These are phyloP conservation scores for Aspergillus panamensis DNA, from an alignment of 495 filamentous ascomycete genomes.

Conservation along the genomic window DNA sequence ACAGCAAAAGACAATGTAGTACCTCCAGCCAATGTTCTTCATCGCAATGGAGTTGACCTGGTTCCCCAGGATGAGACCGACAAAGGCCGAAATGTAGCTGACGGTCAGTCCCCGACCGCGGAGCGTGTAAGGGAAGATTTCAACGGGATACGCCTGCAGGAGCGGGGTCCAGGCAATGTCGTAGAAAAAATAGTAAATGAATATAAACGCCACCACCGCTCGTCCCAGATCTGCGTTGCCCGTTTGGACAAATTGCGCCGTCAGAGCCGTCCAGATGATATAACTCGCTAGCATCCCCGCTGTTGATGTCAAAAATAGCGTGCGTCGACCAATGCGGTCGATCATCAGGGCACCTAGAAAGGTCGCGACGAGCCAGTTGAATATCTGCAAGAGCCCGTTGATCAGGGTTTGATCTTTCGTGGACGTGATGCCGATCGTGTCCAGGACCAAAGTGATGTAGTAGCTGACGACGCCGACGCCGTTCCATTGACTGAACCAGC, in stretches of 20 bases:
- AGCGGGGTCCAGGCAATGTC: conserved; percentile 1
- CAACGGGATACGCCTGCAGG: background rate
- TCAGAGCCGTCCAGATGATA: background rate
- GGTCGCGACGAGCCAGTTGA: background rate
- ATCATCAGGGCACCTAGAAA: background rate
- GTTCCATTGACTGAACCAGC: background rate
- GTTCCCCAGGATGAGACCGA: conserved; percentile 15
- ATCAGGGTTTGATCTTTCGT: background rate
- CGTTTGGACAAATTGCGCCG: background rate
- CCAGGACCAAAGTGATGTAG: background rate
- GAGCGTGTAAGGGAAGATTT: background rate
- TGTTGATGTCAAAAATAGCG: background rate
- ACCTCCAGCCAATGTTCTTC: conserved; percentile 34
- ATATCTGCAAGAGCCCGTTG: conserved; percentile 4
- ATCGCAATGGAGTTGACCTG: conserved; percentile 35
- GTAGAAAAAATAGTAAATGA: conserved; percentile 2
- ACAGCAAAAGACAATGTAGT: conserved; percentile 36
- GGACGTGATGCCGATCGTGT: background rate
- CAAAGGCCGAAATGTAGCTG: background rate
- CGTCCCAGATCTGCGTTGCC: background rate
- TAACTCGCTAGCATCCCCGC: background rate
- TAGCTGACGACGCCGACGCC: background rate
- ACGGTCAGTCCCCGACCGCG: background rate
- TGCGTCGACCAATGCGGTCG: conserved; percentile 1
- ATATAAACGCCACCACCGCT: conserved; percentile 1